phyloP scores from a whole-genome alignment of 148 eudicot species.

The Silene latifolia region DNA sequence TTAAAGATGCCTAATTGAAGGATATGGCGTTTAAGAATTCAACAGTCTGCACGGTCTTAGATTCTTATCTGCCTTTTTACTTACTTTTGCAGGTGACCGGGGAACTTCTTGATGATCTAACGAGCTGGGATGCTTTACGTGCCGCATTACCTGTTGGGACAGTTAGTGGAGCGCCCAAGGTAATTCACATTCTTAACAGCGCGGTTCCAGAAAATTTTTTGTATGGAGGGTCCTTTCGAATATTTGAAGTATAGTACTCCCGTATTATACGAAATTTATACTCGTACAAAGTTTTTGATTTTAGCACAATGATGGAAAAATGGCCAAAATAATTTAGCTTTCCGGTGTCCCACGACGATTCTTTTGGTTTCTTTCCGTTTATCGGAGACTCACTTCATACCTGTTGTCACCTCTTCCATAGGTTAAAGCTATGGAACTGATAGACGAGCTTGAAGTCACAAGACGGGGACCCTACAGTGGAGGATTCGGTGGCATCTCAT shows the following conservation, averaged over 20 bases:
- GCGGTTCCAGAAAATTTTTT: background rate
- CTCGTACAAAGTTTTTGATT: no score
- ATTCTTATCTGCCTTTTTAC: constrained; percentile 10
- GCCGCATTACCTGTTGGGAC: constrained; percentile 99
- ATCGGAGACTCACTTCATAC: constrained; percentile 6
- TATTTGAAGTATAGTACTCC: no score
- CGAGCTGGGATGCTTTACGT: constrained; percentile 93
- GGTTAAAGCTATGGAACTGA: constrained; percentile 99
- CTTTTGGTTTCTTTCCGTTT: background rate
- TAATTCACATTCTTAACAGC: constrained; percentile 14
- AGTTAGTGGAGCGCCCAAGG: constrained; percentile 99
- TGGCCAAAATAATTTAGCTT: no score
- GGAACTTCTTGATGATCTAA: constrained; percentile 63
- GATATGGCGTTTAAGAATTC: background rate
- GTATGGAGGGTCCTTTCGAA: no score
- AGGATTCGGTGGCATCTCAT: constrained; percentile 98
- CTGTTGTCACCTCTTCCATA: constrained; percentile 18
- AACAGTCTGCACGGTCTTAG: background rate
- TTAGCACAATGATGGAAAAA: background rate
- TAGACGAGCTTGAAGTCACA: constrained; percentile 82
- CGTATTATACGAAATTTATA: no score
- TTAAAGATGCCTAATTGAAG: background rate
- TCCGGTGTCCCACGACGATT: no score
- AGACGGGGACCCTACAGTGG: constrained; percentile 99
- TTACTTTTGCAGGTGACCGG: constrained; percentile 76